phyloP scores from a whole-genome alignment of 768 basidiomycete genomes.

The Exidia glandulosa region DNA sequence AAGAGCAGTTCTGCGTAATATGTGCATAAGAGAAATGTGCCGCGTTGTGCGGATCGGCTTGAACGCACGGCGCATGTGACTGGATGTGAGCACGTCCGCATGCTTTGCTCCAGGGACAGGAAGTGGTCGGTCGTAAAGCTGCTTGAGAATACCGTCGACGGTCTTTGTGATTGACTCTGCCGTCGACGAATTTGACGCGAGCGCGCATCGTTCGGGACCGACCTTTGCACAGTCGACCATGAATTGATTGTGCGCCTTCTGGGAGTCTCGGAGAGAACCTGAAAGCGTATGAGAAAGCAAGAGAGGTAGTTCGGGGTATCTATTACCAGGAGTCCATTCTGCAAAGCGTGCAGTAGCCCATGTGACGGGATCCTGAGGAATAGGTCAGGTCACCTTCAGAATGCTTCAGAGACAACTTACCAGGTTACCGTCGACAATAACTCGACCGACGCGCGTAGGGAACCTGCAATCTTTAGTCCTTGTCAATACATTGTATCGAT shows the following conservation, averaged over 20 bases:
- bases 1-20: constrained; percentile 9
- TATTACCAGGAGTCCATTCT: neutral
- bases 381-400: neutral
- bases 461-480: neutral
- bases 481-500: neutral
- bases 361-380: neutral
- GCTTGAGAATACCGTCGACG: constrained; percentile 14
- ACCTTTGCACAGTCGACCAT: constrained; percentile 8
- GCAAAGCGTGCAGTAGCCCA: neutral
- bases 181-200: constrained; percentile 12
- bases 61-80: constrained; percentile 14
- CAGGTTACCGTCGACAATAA: neutral
- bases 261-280: neutral
- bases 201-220: constrained; percentile 15
- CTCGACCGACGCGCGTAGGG: neutral
- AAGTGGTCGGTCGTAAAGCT: constrained; percentile 16
- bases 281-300: neutral
- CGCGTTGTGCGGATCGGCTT: neutral
- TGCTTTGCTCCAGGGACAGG: constrained; percentile 13
- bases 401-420: neutral
- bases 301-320: neutral
- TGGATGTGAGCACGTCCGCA: constrained; percentile 18
- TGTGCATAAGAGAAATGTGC: neutral
- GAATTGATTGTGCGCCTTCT: neutral
- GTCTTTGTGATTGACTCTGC: constrained; percentile 9